phyloP scores from a whole-genome alignment of 371 early-diverging fungal species.

The Mucor racemosus region DNA sequence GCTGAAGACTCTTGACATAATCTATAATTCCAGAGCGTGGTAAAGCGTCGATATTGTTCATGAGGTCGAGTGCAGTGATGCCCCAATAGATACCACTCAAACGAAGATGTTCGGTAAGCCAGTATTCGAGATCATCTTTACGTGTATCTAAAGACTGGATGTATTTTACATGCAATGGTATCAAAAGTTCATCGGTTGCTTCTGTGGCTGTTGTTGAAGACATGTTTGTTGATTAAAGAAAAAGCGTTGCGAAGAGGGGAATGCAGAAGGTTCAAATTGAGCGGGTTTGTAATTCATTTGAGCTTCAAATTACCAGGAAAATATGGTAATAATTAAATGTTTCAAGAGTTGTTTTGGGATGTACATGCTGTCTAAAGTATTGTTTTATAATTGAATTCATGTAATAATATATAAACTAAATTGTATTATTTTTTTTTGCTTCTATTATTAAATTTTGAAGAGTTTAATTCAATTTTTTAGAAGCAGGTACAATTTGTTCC shows the following conservation, averaged over 20 bases:
- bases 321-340: too few relatives aligned
- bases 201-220: neutral
- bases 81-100: conserved; percentile 97
- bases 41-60: conserved; percentile 74
- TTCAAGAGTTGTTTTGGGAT: too few relatives aligned
- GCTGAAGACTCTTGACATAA: conserved; percentile 82
- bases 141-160: conserved; percentile 77
- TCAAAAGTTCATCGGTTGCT: conserved; percentile 21
- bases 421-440: too few relatives aligned
- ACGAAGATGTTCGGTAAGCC: conserved; percentile 91
- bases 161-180: conserved; percentile 76
- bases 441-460: too few relatives aligned
- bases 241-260: neutral
- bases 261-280: neutral
- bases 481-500: too few relatives aligned
- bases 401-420: too few relatives aligned
- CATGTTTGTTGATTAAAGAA: conserved; percentile 6
- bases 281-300: neutral
- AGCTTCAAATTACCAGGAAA: too few relatives aligned
- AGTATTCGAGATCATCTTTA: conserved; percentile 90
- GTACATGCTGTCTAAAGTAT: too few relatives aligned
- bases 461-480: too few relatives aligned
- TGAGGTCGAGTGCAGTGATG: conserved; percentile 79
- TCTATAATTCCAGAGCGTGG: conserved; percentile 74
- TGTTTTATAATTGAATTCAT: too few relatives aligned